Evolutionary conservation across 768 basidiomycete species (phyloP).

Genomic region (Tylopilus cervinicoccineus): DNA sequence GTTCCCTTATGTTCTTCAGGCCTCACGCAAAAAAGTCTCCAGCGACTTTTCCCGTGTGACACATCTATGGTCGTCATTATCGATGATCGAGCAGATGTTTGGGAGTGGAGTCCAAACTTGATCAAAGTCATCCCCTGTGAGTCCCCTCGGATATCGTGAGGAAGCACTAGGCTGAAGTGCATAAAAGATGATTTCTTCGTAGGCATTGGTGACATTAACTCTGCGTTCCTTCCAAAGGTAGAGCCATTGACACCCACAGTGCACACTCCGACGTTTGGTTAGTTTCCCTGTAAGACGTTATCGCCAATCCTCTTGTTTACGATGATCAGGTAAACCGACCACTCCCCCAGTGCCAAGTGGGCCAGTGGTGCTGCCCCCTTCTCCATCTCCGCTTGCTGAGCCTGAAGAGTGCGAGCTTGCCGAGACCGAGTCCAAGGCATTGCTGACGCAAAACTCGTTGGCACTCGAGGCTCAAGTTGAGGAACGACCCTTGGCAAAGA

Average conservation of each 20-base stretch:
- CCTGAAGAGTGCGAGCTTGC: constrained; percentile 42
- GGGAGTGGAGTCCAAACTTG: constrained; percentile 96
- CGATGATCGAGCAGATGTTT: constrained; percentile 97
- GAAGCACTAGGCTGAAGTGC: neutral
- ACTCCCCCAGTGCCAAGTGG: constrained; percentile 17
- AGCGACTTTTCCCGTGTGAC: constrained; percentile 93
- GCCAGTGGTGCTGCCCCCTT: constrained; percentile 8
- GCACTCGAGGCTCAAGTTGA: constrained; percentile 83
- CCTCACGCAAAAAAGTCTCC: constrained; percentile 86
- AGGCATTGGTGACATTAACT: constrained; percentile 98
- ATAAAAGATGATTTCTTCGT: constrained; percentile 91
- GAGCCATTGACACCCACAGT: constrained; percentile 39
- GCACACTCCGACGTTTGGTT: constrained; percentile 22
- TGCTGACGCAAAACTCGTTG: constrained; percentile 67
- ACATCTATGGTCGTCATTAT: constrained; percentile 99
- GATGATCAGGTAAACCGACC: constrained; percentile 19
- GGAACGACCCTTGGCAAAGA: constrained; percentile 82
- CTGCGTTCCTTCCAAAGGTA: constrained; percentile 83
- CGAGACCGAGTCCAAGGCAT: constrained; percentile 47
- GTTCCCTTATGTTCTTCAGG: constrained; percentile 41
- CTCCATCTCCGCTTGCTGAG: constrained; percentile 9
- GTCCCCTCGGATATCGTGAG: constrained; percentile 22
- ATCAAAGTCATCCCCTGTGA: constrained; percentile 95
- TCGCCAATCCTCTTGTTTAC: constrained; percentile 1
- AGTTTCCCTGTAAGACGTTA: constrained; percentile 4